These are phyloP conservation scores for Diaporthe aspalathi DNA, from an alignment of 2,329 filamentous ascomycete genomes.

Conservation along the genomic window DNA sequence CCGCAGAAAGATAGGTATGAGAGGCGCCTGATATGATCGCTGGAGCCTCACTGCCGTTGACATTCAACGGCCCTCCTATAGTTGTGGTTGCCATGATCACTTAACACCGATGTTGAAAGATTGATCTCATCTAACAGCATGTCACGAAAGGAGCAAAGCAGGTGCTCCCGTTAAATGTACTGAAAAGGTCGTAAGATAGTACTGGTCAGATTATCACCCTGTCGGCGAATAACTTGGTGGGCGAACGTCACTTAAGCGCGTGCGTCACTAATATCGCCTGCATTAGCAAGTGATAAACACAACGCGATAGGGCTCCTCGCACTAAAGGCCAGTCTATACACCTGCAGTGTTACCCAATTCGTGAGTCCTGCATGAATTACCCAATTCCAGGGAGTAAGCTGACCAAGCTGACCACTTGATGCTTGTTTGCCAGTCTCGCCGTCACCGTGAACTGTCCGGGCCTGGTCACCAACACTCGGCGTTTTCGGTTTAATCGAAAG, in stretches of 20 bases:
- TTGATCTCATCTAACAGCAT: background rate
- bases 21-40: background rate
- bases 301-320: constrained; percentile 27
- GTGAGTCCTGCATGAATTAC: background rate
- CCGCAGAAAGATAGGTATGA: constrained; percentile 7
- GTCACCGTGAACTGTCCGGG: background rate
- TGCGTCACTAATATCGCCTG: background rate
- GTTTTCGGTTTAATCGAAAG: background rate
- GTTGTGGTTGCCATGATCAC: constrained; percentile 1
- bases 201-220: background rate
- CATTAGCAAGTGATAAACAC: constrained; percentile 4
- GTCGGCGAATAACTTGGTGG: background rate
- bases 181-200: background rate
- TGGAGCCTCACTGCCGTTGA: background rate
- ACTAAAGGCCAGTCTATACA: background rate
- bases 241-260: background rate
- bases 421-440: too few species aligned
- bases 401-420: background rate
- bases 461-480: background rate
- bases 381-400: background rate
- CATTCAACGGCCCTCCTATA: constrained; percentile 3
- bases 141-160: background rate
- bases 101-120: background rate
- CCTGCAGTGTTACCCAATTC: constrained; percentile 1
- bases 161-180: background rate